A percentile compares a stretch with the other conserved stretches of the same genome.
These are phyloP conservation scores for Penicillium sp. DNA, from an alignment of 2,329 filamentous ascomycete species.

Conservation along the genomic window DNA sequence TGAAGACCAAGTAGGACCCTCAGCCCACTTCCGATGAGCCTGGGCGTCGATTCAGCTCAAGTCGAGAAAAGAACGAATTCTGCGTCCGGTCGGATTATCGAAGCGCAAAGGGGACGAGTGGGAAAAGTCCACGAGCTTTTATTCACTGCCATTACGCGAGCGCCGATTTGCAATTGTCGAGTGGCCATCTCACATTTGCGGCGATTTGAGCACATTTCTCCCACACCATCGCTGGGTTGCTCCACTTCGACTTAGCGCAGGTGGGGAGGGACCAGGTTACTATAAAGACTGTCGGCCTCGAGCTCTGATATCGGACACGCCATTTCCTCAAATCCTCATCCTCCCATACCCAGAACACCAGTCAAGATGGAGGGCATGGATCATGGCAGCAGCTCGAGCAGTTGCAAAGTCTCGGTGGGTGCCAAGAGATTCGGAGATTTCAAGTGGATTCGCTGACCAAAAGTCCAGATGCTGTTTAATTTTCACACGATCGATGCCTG, in stretches of 20 bases:
- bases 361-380: conserved; percentile 18
- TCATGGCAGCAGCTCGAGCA: conserved; percentile 13
- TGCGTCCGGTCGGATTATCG: neutral
- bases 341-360: neutral
- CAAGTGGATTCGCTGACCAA: conserved; percentile 2
- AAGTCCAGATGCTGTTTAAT: conserved; percentile 29
- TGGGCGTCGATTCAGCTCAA: neutral
- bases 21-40: neutral
- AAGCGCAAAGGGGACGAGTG: neutral
- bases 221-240: conserved; percentile 4
- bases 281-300: conserved; percentile 2
- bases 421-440: conserved; percentile 9
- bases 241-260: conserved; percentile 4
- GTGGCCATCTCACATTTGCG: conserved; percentile 8
- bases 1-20: neutral
- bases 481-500: conserved; percentile 29
- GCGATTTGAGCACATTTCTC: conserved; percentile 19
- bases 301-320: neutral
- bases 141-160: neutral
- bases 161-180: neutral
- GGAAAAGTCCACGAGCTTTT: neutral
- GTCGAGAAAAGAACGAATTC: neutral
- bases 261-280: conserved; percentile 2
- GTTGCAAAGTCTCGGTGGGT: conserved; percentile 28
- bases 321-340: neutral